phyloP scores from a whole-genome alignment of 2,329 filamentous ascomycete genomes.

The Periconia sp. region DNA sequence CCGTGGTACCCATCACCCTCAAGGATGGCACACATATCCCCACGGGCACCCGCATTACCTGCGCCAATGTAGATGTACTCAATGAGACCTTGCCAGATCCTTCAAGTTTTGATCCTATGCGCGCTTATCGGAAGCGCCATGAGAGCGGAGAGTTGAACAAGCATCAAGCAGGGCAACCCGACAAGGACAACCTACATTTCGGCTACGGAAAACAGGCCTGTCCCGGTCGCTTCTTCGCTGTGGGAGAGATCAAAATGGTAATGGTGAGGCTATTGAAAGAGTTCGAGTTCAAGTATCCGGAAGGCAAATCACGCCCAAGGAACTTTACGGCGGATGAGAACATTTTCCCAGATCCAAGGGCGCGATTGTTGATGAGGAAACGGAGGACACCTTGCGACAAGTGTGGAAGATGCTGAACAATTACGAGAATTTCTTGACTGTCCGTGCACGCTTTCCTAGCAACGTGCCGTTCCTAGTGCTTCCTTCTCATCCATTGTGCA shows the following conservation, averaged over 20 bases:
- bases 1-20: slow-evolving; percentile 10
- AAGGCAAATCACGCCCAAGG: slow-evolving; percentile 8
- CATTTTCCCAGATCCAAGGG: slow-evolving; percentile 9
- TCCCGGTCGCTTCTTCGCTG: slow-evolving; percentile 17
- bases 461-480: too few species aligned
- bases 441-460: too few species aligned
- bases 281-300: slow-evolving; percentile 11
- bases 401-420: slow-evolving; percentile 1
- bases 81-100: slow-evolving; percentile 9
- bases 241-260: slow-evolving; percentile 13
- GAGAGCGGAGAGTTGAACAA: slow-evolving; percentile 6
- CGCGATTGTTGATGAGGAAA: slow-evolving; percentile 9
- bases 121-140: slow-evolving; percentile 13
- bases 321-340: slow-evolving; percentile 10
- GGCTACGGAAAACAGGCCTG: slow-evolving; percentile 20
- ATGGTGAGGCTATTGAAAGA: slow-evolving; percentile 6
- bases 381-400: slow-evolving; percentile 5
- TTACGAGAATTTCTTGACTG: too few species aligned
- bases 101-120: slow-evolving; percentile 15
- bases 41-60: slow-evolving; percentile 11
- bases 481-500: too few species aligned
- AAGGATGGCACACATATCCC: slow-evolving; percentile 19
- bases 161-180: slow-evolving; percentile 5
- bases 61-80: slow-evolving; percentile 8
- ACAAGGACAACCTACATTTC: slow-evolving; percentile 14